A percentile compares a stretch with the other conserved stretches of the same genome.
Evolutionary conservation across 257 asterid genomes (phyloP).

Genomic region (Phtheirospermum japonicum): DNA sequence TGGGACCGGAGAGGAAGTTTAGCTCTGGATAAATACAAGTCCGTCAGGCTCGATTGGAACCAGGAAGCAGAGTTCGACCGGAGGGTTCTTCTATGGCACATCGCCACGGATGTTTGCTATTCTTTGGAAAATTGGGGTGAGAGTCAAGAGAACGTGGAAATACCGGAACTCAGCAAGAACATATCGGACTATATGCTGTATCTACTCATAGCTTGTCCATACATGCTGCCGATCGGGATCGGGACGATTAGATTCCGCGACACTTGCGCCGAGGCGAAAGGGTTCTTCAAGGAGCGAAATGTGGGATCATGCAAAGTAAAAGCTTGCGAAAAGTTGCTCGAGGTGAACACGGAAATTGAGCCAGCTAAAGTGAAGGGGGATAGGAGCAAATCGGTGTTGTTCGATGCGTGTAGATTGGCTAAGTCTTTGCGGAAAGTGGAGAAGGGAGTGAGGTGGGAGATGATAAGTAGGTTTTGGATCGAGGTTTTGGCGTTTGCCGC

Average conservation of each 20-base stretch:
- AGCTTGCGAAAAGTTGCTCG: conserved; percentile 35
- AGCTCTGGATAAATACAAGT: conserved; percentile 16
- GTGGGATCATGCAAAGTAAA: neutral
- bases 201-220: conserved; percentile 46
- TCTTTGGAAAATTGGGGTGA: conserved; percentile 12
- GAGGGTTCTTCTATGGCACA: conserved; percentile 47
- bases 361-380: conserved; percentile 58
- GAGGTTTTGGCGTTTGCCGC: conserved; percentile 52
- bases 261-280: conserved; percentile 48
- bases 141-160: neutral
- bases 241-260: conserved; percentile 53
- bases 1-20: conserved; percentile 30
- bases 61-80: conserved; percentile 39
- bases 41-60: conserved; percentile 19
- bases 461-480: conserved; percentile 44
- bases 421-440: conserved; percentile 21
- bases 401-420: conserved; percentile 51
- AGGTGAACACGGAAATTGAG: conserved; percentile 40
- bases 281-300: conserved; percentile 34
- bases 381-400: conserved; percentile 55
- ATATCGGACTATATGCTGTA: conserved; percentile 53
- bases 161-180: conserved; percentile 42
- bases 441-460: conserved; percentile 27
- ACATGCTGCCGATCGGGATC: conserved; percentile 52
- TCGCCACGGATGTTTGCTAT: conserved; percentile 52